Evolutionary conservation across 2,329 filamentous ascomycete species (phyloP), one percentile per base, ranked within the genome.

Genomic region (Calonectria henricotiae): DNA sequence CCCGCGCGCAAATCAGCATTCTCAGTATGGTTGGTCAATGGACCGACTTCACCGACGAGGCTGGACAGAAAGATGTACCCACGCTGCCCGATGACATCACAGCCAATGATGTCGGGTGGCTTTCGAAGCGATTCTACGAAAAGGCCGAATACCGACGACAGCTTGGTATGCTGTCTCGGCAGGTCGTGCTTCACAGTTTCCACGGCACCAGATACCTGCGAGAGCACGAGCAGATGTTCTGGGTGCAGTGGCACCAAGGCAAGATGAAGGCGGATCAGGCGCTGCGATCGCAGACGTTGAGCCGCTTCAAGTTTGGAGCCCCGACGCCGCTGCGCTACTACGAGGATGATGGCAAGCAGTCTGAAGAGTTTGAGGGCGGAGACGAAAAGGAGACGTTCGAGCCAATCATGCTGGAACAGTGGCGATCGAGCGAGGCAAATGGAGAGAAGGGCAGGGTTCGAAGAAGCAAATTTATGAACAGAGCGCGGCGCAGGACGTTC

Each of bases 171-270:
- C 49, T 74, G 15, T 74, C 73, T 5, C 72, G 72, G 1, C 49
- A 74, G 23, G 70, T 69, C 6, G 73, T 74, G 1, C 60, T 74
- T 3, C 61, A 73, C 44, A 74, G 73, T 37, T 74, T 74, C 32
- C 73, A 74, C 54, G 73, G 72, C 1, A 74, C 62, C 37, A 70
- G 72, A 3, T 74, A 74, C 58, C 62, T 74, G 0, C 65, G 73
- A 5, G 73, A 75, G 13, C 73, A 75, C 37, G 70, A 75, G 39
- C 73, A 74, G 30, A 74, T 75, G 72, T 74, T 74, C 47, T 75
- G 73, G 73, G 64, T 74, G 6, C 73, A 74, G 27, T 75, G 72
- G 72, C 69, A 74, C 6, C 62, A 67, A 49, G 32, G 63, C 9
- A 65, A 68, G 61, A 70, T 71, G 68, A 62, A 65, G n/a, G 55